These are phyloP conservation scores for Plasmodium coatneyi DNA, from an alignment of 169 alveolate genomes.

Conservation along the genomic window DNA sequence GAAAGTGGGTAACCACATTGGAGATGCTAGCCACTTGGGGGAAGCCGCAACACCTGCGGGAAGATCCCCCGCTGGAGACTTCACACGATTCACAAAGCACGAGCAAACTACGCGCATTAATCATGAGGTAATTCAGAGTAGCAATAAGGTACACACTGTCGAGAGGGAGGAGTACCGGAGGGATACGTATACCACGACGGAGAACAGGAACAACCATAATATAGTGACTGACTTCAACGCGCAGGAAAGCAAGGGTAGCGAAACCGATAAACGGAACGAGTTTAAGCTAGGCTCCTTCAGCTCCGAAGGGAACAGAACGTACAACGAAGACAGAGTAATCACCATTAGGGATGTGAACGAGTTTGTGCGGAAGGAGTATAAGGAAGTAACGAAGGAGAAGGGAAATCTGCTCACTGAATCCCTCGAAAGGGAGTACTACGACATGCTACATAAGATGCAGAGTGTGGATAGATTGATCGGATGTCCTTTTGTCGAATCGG, in stretches of 20 bases:
- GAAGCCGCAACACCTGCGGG: not conserved
- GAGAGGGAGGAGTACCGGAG: not conserved
- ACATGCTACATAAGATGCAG: constrained; percentile 1
- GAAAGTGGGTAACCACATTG: not conserved
- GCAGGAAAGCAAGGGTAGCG: constrained; percentile 9
- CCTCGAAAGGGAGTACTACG: constrained; percentile 32
- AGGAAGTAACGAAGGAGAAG: not conserved
- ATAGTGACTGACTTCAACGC: not conserved
- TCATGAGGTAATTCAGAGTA: not conserved
- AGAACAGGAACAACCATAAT: not conserved
- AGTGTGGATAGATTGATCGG: not conserved
- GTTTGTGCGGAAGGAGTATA: constrained; percentile 43
- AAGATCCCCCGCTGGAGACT: not conserved
- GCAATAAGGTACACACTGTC: not conserved
- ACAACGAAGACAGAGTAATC: constrained; percentile 81
- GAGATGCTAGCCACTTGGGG: not conserved
- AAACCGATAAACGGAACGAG: constrained; percentile 20
- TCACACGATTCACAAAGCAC: not conserved
- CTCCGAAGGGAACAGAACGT: constrained; percentile 79
- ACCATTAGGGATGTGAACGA: constrained; percentile 61
- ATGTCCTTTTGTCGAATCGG: not conserved
- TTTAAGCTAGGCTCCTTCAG: constrained; percentile 74
- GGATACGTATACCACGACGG: not conserved
- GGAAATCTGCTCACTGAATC: not conserved
- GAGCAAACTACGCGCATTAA: not conserved